These are phyloP conservation scores for Vaccinium darrowii DNA, from an alignment of 148 eudicot genomes.

Conservation along the genomic window DNA sequence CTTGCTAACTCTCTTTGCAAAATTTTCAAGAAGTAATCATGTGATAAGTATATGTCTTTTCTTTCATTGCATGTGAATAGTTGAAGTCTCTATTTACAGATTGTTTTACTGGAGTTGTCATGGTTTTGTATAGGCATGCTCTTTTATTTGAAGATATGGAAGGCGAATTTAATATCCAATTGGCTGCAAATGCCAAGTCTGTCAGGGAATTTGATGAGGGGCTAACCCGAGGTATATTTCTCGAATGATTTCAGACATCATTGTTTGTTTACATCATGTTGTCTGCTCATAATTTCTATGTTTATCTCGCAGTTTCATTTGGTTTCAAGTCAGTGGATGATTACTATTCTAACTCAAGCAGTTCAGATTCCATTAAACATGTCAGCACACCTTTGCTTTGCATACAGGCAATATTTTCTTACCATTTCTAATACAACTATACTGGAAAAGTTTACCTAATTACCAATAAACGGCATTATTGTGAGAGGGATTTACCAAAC, in stretches of 20 bases:
- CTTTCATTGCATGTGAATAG: not conserved
- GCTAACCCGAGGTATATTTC: constrained; percentile 68
- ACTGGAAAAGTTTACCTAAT: not conserved
- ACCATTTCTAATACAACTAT: not conserved
- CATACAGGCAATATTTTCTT: constrained; percentile 59
- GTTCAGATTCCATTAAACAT: constrained; percentile 78
- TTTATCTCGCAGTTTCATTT: constrained; percentile 71
- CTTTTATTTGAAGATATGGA: constrained; percentile 79
- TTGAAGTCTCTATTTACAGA: constrained; percentile 9
- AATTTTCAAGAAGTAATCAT: constrained; percentile 68
- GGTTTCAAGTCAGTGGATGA: constrained; percentile 98
- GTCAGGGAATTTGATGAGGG: constrained; percentile 94
- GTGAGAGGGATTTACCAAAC: too few species aligned
- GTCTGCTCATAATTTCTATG: constrained; percentile 16
- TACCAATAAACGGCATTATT: not conserved
- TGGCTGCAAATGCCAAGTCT: constrained; percentile 79
- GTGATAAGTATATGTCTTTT: not conserved
- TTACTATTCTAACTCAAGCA: constrained; percentile 80
- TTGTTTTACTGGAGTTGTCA: constrained; percentile 12
- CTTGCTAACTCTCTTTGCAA: constrained; percentile 73
- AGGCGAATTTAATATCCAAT: constrained; percentile 76
- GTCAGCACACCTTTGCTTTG: constrained; percentile 80
- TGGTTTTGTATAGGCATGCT: constrained; percentile 58
- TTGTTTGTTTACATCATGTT: not conserved
- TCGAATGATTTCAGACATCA: not conserved